A percentile compares a stretch with the other conserved stretches of the same genome.
Evolutionary conservation across 257 asterid species (phyloP).

Genomic region (Salvia miltiorrhiza): DNA sequence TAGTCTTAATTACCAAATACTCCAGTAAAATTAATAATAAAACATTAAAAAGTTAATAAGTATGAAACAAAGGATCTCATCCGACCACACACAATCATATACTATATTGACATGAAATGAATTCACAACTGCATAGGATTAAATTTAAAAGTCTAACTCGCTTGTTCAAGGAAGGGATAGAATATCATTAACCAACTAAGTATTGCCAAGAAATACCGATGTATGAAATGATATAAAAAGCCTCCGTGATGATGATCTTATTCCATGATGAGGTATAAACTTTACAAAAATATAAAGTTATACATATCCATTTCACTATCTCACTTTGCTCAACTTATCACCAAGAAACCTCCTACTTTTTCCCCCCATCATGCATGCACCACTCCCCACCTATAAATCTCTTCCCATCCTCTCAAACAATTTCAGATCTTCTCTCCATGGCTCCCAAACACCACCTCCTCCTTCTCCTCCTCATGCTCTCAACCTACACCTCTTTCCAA

Average conservation of each 20-base stretch:
- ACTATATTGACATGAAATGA: too few relatives aligned
- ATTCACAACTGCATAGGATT: too few relatives aligned
- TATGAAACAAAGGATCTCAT: too few relatives aligned
- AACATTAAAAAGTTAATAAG: too few relatives aligned
- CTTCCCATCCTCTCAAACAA: slow-evolving; percentile 22
- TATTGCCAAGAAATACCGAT: background rate
- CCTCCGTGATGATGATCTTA: background rate
- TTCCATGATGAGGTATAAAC: background rate
- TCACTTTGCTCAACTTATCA: background rate
- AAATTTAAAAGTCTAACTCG: too few relatives aligned
- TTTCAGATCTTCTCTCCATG: slow-evolving; percentile 24
- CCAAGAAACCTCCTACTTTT: slow-evolving; percentile 41
- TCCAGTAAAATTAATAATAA: too few relatives aligned
- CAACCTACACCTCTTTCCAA: slow-evolving; percentile 19
- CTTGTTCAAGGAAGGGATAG: too few relatives aligned
- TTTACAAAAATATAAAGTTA: background rate
- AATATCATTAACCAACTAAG: too few relatives aligned
- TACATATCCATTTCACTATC: background rate
- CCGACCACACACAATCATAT: too few relatives aligned
- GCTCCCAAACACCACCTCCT: slow-evolving; percentile 24
- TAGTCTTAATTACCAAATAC: too few relatives aligned
- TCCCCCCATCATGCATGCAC: slow-evolving; percentile 12
- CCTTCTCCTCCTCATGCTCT: slow-evolving; percentile 27
- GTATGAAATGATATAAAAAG: too few relatives aligned
- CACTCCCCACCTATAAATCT: slow-evolving; percentile 8